A percentile compares a stretch with the other conserved stretches of the same genome.
These are phyloP conservation scores for Calonectria honghensis DNA, from an alignment of 2,329 filamentous ascomycete species.

Conservation along the genomic window DNA sequence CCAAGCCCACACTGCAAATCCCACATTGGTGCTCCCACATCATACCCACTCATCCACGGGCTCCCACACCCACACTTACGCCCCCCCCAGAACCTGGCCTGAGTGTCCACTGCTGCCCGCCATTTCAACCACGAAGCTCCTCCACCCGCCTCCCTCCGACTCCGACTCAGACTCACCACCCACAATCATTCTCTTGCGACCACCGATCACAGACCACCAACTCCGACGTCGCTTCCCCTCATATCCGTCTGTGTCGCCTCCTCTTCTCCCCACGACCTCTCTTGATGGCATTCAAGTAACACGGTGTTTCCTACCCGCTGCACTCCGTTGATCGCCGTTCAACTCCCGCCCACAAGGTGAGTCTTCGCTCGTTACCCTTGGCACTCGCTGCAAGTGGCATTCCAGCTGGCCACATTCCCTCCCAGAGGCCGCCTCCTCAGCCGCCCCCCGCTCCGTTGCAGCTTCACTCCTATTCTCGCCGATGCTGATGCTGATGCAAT, in stretches of 20 bases:
- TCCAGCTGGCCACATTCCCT: slow-evolving; percentile 52
- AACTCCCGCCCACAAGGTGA: slow-evolving; percentile 50
- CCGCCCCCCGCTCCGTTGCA: slow-evolving; percentile 43
- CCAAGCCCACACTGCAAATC: slow-evolving; percentile 43
- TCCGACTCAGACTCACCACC: slow-evolving; percentile 52
- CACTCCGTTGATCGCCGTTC: slow-evolving; percentile 34
- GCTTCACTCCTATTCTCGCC: slow-evolving; percentile 23
- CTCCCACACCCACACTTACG: slow-evolving; percentile 34
- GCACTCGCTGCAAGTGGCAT: slow-evolving; percentile 47
- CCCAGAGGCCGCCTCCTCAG: slow-evolving; percentile 38
- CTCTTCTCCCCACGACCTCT: slow-evolving; percentile 33
- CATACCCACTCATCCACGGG: slow-evolving; percentile 24
- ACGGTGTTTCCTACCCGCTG: slow-evolving; percentile 28
- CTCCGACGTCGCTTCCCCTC: slow-evolving; percentile 43
- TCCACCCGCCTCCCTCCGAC: slow-evolving; percentile 51
- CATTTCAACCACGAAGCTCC: slow-evolving; percentile 55
- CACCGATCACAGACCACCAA: slow-evolving; percentile 37
- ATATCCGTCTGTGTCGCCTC: slow-evolving; percentile 31
- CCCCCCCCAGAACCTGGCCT: slow-evolving; percentile 46
- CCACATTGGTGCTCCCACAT: slow-evolving; percentile 42
- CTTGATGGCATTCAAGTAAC: slow-evolving; percentile 52
- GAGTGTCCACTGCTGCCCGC: slow-evolving; percentile 48
- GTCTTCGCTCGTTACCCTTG: slow-evolving; percentile 46
- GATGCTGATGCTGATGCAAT: slow-evolving; percentile 48
- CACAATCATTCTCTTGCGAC: slow-evolving; percentile 51